These are phyloP conservation scores for Aspergillus aculeatus DNA, from an alignment of 2,329 filamentous ascomycete species.

Conservation along the genomic window DNA sequence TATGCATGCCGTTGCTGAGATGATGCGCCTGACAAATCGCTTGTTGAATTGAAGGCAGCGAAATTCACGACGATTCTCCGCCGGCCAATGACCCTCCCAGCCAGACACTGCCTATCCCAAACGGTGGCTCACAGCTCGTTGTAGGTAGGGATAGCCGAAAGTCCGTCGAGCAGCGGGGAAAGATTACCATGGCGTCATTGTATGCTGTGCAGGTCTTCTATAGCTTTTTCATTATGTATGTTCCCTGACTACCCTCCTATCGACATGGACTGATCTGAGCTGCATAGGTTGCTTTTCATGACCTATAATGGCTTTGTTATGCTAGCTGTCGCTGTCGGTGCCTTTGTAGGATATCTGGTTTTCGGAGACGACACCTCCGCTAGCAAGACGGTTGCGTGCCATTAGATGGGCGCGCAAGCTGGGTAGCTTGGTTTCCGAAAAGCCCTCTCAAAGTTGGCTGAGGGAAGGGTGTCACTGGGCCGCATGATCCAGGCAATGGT, in stretches of 20 bases:
- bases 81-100: slow-evolving; percentile 25
- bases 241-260: slow-evolving; percentile 25
- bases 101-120: slow-evolving; percentile 26
- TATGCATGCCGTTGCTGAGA: slow-evolving; percentile 16
- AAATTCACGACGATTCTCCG: slow-evolving; percentile 32
- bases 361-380: slow-evolving; percentile 71
- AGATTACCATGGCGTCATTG: slow-evolving; percentile 74
- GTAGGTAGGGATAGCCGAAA: slow-evolving; percentile 69
- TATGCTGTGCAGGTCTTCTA: slow-evolving; percentile 97
- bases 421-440: background rate
- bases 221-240: slow-evolving; percentile 99
- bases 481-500: background rate
- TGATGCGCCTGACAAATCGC: slow-evolving; percentile 23
- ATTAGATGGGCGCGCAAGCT: slow-evolving; percentile 52
- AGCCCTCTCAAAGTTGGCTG: background rate
- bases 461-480: background rate
- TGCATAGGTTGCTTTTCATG: slow-evolving; percentile 88
- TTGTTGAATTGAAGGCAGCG: slow-evolving; percentile 32
- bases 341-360: slow-evolving; percentile 80
- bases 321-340: slow-evolving; percentile 83
- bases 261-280: slow-evolving; percentile 5
- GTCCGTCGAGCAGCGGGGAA: slow-evolving; percentile 64
- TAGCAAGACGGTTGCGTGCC: slow-evolving; percentile 86
- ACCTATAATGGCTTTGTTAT: slow-evolving; percentile 99
- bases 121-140: slow-evolving; percentile 68